Percentiles rank a stretch among this genome's conserved stretches.
Conservation (phyloP, 176 grass and related monocot species). For the Aechmea fasciata region DNA sequence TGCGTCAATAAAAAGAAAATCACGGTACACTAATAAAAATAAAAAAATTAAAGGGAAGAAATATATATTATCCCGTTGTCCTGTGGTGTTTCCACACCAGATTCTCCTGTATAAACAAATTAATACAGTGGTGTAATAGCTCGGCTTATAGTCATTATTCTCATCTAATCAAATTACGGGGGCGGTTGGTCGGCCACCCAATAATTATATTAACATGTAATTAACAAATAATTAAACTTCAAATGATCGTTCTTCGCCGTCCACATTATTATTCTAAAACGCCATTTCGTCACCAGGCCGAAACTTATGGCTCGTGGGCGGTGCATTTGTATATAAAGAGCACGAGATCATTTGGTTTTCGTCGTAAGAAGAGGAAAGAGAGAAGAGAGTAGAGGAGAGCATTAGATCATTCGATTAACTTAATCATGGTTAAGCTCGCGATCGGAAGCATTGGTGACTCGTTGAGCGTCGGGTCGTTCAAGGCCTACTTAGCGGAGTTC, state of each 20-base stretch:
- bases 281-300: background rate
- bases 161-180: background rate
- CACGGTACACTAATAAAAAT: no score
- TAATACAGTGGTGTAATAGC: background rate
- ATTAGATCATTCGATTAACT: background rate
- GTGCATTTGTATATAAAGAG: background rate
- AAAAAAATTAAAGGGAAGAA: no score
- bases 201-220: background rate
- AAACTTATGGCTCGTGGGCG: background rate
- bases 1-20: no score
- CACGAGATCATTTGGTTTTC: background rate
- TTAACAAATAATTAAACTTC: background rate
- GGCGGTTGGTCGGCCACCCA: background rate
- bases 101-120: background rate
- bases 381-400: background rate
- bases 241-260: background rate
- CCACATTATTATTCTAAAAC: background rate
- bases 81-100: background rate
- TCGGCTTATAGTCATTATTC: background rate
- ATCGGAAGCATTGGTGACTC: conserved; percentile 28
- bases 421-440: conserved; percentile 19
- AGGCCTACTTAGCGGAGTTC: conserved; percentile 38
- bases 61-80: background rate
- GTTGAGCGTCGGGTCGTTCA: conserved; percentile 19
- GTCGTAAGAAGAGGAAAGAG: background rate